Evolutionary conservation across 352 stramenopile species (phyloP).

Genomic region (Globisporangium spiculum): DNA sequence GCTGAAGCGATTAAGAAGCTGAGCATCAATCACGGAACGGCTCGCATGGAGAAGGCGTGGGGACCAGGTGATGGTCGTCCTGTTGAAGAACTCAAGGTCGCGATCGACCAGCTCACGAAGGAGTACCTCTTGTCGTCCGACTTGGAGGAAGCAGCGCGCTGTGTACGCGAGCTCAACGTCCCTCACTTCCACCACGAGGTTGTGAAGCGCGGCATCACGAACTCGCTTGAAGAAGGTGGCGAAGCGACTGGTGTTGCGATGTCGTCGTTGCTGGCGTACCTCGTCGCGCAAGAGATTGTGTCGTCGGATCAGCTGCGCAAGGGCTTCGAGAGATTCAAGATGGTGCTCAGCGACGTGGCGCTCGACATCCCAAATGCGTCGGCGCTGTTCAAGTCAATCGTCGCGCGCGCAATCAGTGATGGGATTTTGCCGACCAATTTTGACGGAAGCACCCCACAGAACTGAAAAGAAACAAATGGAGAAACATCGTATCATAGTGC

Average conservation of each 20-base stretch:
- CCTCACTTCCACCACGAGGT: slow-evolving; percentile 98
- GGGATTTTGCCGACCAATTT: slow-evolving; percentile 46
- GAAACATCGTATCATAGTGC: slow-evolving; percentile 8
- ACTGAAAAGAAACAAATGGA: slow-evolving; percentile 9
- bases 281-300: slow-evolving; percentile 64
- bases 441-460: slow-evolving; percentile 29
- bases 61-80: slow-evolving; percentile 92
- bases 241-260: slow-evolving; percentile 51
- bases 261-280: slow-evolving; percentile 73
- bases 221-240: slow-evolving; percentile 49
- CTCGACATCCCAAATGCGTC: slow-evolving; percentile 67
- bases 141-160: slow-evolving; percentile 93
- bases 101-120: slow-evolving; percentile 95
- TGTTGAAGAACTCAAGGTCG: slow-evolving; percentile 92
- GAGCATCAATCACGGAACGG: slow-evolving; percentile 95
- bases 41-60: slow-evolving; percentile 96
- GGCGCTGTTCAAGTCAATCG: slow-evolving; percentile 40
- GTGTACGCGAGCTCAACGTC: slow-evolving; percentile 93
- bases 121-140: slow-evolving; percentile 95
- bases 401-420: slow-evolving; percentile 43
- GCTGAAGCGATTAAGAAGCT: slow-evolving; percentile 95
- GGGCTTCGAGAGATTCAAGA: slow-evolving; percentile 80
- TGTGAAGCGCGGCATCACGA: slow-evolving; percentile 76
- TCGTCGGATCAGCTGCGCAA: slow-evolving; percentile 64
- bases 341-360: slow-evolving; percentile 57